A percentile compares a stretch with the other conserved stretches of the same genome.
Conservation (phyloP, 2,329 filamentous ascomycete species). For the Truncatella angustata region DNA sequence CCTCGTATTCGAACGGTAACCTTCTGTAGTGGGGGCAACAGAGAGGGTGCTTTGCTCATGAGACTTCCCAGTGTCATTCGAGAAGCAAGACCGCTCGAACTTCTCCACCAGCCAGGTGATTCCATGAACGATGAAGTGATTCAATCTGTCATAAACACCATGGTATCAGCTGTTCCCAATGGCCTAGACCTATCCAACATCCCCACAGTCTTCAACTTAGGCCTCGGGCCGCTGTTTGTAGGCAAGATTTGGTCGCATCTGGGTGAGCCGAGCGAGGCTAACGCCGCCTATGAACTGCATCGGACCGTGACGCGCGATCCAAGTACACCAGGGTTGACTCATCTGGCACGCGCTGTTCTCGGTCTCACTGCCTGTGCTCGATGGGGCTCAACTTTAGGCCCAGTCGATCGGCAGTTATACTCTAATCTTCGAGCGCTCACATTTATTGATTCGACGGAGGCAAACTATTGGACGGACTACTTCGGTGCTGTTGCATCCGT, state of each 20-base stretch:
- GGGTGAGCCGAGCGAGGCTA: constrained; percentile 48
- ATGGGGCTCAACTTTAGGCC: constrained; percentile 64
- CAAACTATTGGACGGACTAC: constrained; percentile 53
- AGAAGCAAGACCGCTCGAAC: constrained; percentile 61
- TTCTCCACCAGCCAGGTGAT: constrained; percentile 26
- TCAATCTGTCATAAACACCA: constrained; percentile 34
- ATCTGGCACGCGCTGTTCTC: constrained; percentile 68
- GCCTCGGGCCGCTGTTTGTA: constrained; percentile 44
- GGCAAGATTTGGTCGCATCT: constrained; percentile 50
- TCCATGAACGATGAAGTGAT: constrained; percentile 21
- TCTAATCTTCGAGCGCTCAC: constrained; percentile 41
- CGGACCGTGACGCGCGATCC: constrained; percentile 68
- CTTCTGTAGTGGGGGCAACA: constrained; percentile 85
- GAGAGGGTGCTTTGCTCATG: constrained; percentile 79
- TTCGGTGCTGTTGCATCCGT: constrained; percentile 46
- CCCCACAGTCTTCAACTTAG: constrained; percentile 40
- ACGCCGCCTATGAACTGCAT: constrained; percentile 70
- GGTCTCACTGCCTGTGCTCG: constrained; percentile 70
- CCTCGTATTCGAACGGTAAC: constrained; percentile 70
- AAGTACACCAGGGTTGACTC: constrained; percentile 69
- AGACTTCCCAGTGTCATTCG: constrained; percentile 59
- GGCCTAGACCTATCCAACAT: constrained; percentile 32
- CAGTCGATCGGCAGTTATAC: constrained; percentile 44
- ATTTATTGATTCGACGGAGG: constrained; percentile 32
- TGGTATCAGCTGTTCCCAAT: constrained; percentile 42